Conservation (phyloP, 2,329 filamentous ascomycete genomes). For the Colletotrichum liriopes region DNA sequence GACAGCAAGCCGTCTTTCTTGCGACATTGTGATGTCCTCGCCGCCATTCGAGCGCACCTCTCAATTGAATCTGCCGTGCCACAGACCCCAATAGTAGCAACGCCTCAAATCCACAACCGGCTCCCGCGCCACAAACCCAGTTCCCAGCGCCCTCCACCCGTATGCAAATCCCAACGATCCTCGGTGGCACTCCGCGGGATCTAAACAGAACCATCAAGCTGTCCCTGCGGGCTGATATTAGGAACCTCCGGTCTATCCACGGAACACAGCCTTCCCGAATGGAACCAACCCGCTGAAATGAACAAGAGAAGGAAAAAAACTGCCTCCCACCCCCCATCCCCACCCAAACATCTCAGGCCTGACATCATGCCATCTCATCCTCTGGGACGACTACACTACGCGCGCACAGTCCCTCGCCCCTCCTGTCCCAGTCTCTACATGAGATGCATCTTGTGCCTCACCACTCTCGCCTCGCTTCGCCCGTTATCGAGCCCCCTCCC, state of each 20-base stretch:
- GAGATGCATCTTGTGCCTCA: not conserved
- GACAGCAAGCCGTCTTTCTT: too few species aligned
- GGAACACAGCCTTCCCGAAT: not conserved
- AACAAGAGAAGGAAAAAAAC: not conserved
- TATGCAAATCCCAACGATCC: too few species aligned
- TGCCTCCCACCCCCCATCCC: not conserved
- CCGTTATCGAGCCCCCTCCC: not conserved
- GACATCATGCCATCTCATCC: not conserved
- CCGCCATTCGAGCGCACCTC: too few species aligned
- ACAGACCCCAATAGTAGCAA: slow-evolving; percentile 1
- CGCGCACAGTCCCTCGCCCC: not conserved
- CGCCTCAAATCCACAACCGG: not conserved
- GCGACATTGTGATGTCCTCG: not conserved
- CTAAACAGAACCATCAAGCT: not conserved
- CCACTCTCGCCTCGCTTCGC: not conserved
- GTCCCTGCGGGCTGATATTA: not conserved
- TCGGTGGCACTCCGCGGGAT: too few species aligned
- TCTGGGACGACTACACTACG: not conserved
- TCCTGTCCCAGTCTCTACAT: not conserved
- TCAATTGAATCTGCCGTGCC: not conserved
- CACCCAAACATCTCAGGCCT: not conserved
- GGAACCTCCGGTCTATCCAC: not conserved
- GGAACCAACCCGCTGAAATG: not conserved
- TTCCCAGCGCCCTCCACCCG: not conserved
- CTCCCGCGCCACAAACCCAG: not conserved